These are phyloP conservation scores for Alternaria rosae DNA, from an alignment of 2,329 filamentous ascomycete genomes.

Conservation along the genomic window DNA sequence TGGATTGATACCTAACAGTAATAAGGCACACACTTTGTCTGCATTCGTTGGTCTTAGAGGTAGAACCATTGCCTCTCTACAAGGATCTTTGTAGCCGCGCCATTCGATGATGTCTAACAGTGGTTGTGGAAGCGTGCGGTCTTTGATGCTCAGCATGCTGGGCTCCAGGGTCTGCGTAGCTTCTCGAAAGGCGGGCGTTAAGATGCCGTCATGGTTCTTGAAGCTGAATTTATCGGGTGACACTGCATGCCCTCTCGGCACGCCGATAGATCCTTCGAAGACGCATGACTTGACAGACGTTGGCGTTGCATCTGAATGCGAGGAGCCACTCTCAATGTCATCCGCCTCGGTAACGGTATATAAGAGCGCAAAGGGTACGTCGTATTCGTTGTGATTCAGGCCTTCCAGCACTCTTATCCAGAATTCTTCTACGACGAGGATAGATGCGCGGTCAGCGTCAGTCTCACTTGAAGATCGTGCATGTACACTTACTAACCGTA, in stretches of 20 bases:
- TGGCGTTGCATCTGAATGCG: slow-evolving; percentile 36
- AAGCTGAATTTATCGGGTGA: slow-evolving; percentile 38
- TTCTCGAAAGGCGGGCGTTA: slow-evolving; percentile 43
- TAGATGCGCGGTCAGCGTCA: neutral
- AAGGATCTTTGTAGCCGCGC: slow-evolving; percentile 45
- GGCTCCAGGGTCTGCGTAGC: slow-evolving; percentile 45
- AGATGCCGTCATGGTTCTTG: slow-evolving; percentile 38
- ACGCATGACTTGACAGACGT: slow-evolving; percentile 36
- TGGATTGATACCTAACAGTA: slow-evolving; percentile 44
- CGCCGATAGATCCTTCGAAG: slow-evolving; percentile 43
- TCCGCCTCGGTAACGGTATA: slow-evolving; percentile 43
- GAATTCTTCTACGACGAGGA: slow-evolving; percentile 39
- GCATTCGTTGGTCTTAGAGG: slow-evolving; percentile 42
- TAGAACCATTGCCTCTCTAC: slow-evolving; percentile 43
- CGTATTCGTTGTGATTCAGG: slow-evolving; percentile 50
- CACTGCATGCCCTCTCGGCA: slow-evolving; percentile 40
- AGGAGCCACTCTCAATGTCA: slow-evolving; percentile 30
- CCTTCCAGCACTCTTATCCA: slow-evolving; percentile 61
- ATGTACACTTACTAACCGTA: slow-evolving; percentile 22
- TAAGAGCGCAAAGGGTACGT: slow-evolving; percentile 43
- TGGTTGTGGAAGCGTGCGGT: slow-evolving; percentile 37
- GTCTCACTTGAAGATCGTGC: neutral
- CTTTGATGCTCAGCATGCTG: slow-evolving; percentile 32
- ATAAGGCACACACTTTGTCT: slow-evolving; percentile 41
- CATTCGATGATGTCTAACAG: slow-evolving; percentile 40